Percentiles rank a stretch among this genome's conserved stretches.
phyloP scores from a whole-genome alignment of 129 eudicot genomes.

The Flaveria brownii region DNA sequence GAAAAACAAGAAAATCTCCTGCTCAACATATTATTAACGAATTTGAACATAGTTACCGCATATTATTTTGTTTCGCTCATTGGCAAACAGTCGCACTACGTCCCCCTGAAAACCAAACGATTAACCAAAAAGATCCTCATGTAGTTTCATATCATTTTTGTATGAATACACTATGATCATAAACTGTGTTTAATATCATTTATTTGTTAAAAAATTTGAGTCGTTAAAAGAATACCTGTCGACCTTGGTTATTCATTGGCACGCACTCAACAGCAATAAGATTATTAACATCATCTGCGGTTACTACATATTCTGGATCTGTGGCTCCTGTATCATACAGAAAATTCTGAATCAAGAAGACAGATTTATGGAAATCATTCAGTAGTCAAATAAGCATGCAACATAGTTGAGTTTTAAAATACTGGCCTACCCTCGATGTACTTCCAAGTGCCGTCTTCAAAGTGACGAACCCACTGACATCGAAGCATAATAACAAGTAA shows the following conservation, averaged over 20 bases:
- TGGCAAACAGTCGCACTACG: slow-evolving; percentile 72
- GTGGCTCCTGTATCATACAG: slow-evolving; percentile 65
- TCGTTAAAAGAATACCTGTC: slow-evolving; percentile 46
- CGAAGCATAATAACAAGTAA: slow-evolving; percentile 8
- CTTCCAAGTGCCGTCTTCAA: slow-evolving; percentile 85
- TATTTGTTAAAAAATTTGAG: not conserved
- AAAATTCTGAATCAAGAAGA: not conserved
- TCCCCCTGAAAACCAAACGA: slow-evolving; percentile 54
- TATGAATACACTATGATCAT: not conserved
- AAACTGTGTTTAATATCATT: not conserved
- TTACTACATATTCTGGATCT: slow-evolving; percentile 84
- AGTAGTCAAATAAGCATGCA: not conserved
- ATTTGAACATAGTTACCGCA: slow-evolving; percentile 48
- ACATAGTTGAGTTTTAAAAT: not conserved
- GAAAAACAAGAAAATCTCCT: not conserved
- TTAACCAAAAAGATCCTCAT: not conserved
- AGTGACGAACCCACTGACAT: slow-evolving; percentile 94
- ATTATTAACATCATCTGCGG: slow-evolving; percentile 96
- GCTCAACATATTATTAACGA: not conserved
- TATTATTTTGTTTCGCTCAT: slow-evolving; percentile 79
- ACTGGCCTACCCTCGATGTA: slow-evolving; percentile 74
- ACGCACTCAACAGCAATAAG: slow-evolving; percentile 89
- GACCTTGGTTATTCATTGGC: slow-evolving; percentile 93
- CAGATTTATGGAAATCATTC: no score
- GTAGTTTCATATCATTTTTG: not conserved